Base-by-base conservation (phyloP, 1,284 basidiomycete species). In the Volvariella volvacea region DNA sequence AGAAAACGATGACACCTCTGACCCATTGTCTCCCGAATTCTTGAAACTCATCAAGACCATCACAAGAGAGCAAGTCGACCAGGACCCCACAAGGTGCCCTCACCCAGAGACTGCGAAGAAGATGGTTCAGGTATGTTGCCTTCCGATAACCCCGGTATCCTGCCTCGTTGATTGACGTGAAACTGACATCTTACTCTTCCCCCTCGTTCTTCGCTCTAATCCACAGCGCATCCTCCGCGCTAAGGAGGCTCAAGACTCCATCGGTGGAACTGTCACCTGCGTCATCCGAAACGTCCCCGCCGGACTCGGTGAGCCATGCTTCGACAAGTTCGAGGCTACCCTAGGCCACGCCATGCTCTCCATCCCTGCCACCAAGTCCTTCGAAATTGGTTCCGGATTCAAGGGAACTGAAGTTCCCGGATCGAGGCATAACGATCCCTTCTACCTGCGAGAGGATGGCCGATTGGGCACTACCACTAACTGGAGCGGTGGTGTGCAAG, bases 341-440 rank as follows among this genome's bases (percentile, higher is more conserved):
- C 83, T 99, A 48, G 96, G 81, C 2, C 96, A 99, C 63, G 96
- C 96, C 14, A 99, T 99, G 94, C 79, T 99, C 47, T 94, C 90
- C 49, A 98, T 99, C 59, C 96, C 96, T 25, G 95, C 96, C 4
- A 99, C 96, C 47, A 99, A 99, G 64, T 93, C 83, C 3, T 99
- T 99, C 64, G 96, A 99, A 69, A 86, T 99, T 54, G 96, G 96
- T 40, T 95, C 92, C 20, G 96, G 96, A 22, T 97, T 99, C 80
- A 76, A 83, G 51, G 96, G 96, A 14, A 93, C 93, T n/a, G 85
- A 92, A 64, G 84, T 98, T 43, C 88, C 92, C 6, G 96, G 96
- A 34, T 88, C 83, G 61, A 73, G 76, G 57, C 96, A 99, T 71
- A 99, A 99, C 65, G 96, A 99, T 65, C 67, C 83, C 25, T 99